Evolutionary conservation across 2,329 filamentous ascomycete genomes (phyloP), one percentile per base, ranked within the genome.

Genomic region (Trichoderma hamatum): DNA sequence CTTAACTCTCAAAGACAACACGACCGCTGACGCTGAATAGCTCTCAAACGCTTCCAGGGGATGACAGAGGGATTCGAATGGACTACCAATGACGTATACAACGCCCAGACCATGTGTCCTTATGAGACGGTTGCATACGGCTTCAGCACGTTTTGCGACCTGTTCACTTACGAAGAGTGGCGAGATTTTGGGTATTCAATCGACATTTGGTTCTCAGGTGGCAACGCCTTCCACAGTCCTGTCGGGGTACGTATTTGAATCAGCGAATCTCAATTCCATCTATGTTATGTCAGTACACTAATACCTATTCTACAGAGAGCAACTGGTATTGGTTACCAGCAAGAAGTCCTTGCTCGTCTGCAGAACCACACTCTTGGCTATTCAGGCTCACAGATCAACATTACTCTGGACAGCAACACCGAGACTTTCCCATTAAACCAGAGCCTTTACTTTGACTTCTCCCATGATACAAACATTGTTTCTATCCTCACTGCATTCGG

Each of bases 51-150:
- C 3, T 84, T 94, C 65, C 82, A 84, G 34, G 77, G 80, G 5
- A 79, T 89, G 78, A 82, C 89, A 0, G 77, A 84, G 1, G 83
- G 82, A 24, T 84, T 89, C 75, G 85, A 90, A 66, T 92, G 91
- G 88, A 90, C 86, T 1, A 75, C 86, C 3, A 78, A 83, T 3
- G 89, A 92, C 74, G 85, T 86, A 0, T 91, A 90, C 77, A 87
- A 89, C 21, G 88, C 88, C 0, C 91, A 94, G 77, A 89, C 84
- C 3, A 83, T 94, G 76, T 94, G 92, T 73, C 88, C 91, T 0
- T 94, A 94, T 75, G 92, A 94, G 78, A 93, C 90, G 0, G 85
- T 92, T n/a, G 88, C 90, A 1, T 89, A 91, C 70, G 92, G 92
- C 26, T 94, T 89, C 80, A 92, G 89, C 72, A 84, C 84, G 11